Evolutionary conservation across 495 filamentous ascomycete species (phyloP), one percentile per base, ranked within the genome.

Genomic region (Elasticomyces elasticus): DNA sequence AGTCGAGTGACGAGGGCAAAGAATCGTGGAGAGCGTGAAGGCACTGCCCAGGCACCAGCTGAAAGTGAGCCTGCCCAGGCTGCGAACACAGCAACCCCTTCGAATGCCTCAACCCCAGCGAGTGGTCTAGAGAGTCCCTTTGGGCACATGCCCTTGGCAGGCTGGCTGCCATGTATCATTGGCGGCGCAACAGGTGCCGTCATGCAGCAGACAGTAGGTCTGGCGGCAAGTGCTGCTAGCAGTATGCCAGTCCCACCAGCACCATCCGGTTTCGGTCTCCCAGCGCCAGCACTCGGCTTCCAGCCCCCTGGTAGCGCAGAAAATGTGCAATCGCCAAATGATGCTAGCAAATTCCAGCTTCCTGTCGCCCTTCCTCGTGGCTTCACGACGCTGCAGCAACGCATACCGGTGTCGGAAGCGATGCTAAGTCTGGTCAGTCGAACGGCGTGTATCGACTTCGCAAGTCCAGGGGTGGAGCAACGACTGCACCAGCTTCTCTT

Each of bases 371-470:
- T 58, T 10, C 59, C 59, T 1, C 42, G 51, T 1, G 59, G 59
- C 20, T 62, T 62, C 46, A 40, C 55, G 1, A 40, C 50, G 15
- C 55, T 62, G 1, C 59, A 62, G 23, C 41, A 58, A 31, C 42
- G 50, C 10, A 40, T 58, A 1, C 20, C 57, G 6, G 27, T 62
- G 11, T 54, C 59, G 7, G 54, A 57, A 12, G 33, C 35, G 1
- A 27, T 58, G 26, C 15, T 58, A 3, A 19, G 24, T n/a, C 45
- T 62, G 37, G 5, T 62, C 12, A 58, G 54, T 37, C 33, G 55
- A 9, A 62, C 59, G 0, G 55, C 59, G 10, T 62, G 59, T 45
- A 47, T 62, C 17, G 59, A 62, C 41, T 62, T 62, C 28, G 50
- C 23, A 11, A 58, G 54, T 22, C 59, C 42, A 2, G 59, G 59